Percentiles rank a stretch among this genome's conserved stretches.
Evolutionary conservation across 768 basidiomycete species (phyloP).

Genomic region (Mycena galericulata): DNA sequence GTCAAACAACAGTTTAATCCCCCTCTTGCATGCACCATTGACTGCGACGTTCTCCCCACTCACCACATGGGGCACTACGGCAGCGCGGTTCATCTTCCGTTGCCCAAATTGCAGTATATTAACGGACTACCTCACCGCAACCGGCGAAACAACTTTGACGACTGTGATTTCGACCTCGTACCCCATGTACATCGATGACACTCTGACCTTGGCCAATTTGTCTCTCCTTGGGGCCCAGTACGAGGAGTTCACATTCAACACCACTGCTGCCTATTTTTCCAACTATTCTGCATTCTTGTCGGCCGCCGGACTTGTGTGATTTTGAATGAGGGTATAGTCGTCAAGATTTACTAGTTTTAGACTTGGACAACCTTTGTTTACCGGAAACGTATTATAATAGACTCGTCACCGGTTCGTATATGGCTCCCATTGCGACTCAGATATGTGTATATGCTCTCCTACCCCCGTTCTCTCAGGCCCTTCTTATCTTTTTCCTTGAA

Average conservation of each 20-base stretch:
- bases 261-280: not conserved
- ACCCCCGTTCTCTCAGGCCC: too few species aligned
- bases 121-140: not conserved
- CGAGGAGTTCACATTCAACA: not conserved
- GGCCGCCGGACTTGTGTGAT: conserved; percentile 4
- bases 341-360: too few species aligned
- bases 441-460: too few species aligned
- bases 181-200: conserved; percentile 14
- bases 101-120: conserved; percentile 14
- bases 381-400: too few species aligned
- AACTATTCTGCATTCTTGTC: conserved; percentile 13
- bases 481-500: too few species aligned
- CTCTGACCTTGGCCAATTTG: conserved; percentile 9
- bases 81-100: conserved; percentile 16
- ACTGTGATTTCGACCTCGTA: conserved; percentile 3
- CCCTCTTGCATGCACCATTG: not conserved
- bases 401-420: too few species aligned
- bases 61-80: not conserved
- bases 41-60: not conserved
- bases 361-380: too few species aligned
- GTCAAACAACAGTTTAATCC: not conserved
- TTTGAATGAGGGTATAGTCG: too few species aligned
- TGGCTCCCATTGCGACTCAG: too few species aligned
- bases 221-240: not conserved
- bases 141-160: not conserved